Evolutionary conservation across 2,329 filamentous ascomycete genomes (phyloP).

Genomic region (Aureobasidium sp.): DNA sequence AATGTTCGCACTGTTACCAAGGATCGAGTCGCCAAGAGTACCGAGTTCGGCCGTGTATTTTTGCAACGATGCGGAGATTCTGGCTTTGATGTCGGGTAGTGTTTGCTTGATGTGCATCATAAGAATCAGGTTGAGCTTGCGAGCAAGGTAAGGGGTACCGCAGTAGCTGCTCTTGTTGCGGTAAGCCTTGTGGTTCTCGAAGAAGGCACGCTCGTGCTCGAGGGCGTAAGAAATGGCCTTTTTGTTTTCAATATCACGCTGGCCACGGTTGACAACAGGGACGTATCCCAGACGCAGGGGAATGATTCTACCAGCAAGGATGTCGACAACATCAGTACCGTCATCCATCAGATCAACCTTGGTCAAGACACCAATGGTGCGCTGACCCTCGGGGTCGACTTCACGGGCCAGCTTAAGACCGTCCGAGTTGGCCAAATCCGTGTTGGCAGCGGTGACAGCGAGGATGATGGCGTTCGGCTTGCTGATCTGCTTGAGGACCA

Average conservation of each 20-base stretch:
- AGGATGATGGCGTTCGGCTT: slow-evolving; percentile 98
- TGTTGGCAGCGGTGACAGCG: slow-evolving; percentile 92
- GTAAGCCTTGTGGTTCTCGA: slow-evolving; percentile 98
- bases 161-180: slow-evolving; percentile 98
- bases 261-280: slow-evolving; percentile 94
- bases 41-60: slow-evolving; percentile 82
- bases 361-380: slow-evolving; percentile 95
- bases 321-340: slow-evolving; percentile 96
- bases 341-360: slow-evolving; percentile 99
- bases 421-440: slow-evolving; percentile 97
- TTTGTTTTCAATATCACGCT: slow-evolving; percentile 97
- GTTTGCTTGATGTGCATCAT: slow-evolving; percentile 99
- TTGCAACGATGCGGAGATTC: slow-evolving; percentile 86
- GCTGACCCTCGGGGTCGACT: slow-evolving; percentile 93
- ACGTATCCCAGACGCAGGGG: slow-evolving; percentile 91
- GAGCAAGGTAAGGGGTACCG: slow-evolving; percentile 90
- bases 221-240: slow-evolving; percentile 86
- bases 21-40: slow-evolving; percentile 82
- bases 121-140: slow-evolving; percentile 94
- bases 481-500: slow-evolving; percentile 97
- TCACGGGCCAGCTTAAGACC: slow-evolving; percentile 93
- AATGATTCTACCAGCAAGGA: slow-evolving; percentile 94
- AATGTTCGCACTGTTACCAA: slow-evolving; percentile 94
- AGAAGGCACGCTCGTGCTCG: slow-evolving; percentile 93
- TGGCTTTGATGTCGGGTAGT: slow-evolving; percentile 93